phyloP scores from a whole-genome alignment of 2,329 filamentous ascomycete species.

The Ceratocystis variospora region DNA sequence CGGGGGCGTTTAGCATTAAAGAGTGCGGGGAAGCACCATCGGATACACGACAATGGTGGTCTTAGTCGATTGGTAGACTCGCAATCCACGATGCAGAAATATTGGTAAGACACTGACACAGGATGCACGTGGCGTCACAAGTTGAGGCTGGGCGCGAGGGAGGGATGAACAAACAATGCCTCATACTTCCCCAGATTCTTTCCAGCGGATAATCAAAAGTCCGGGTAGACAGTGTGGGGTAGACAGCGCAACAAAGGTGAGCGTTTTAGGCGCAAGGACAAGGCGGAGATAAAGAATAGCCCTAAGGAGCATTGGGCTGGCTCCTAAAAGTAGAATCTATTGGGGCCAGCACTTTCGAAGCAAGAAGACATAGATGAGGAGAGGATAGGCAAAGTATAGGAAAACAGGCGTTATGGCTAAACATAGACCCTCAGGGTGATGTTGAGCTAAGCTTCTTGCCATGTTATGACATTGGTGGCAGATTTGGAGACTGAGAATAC shows the following conservation, averaged over 20 bases:
- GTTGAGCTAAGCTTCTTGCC: background rate
- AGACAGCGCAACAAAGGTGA: background rate
- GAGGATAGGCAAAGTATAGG: background rate
- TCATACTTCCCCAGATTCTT: conserved; percentile 1
- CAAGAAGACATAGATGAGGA: background rate
- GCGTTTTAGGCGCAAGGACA: background rate
- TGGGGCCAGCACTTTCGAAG: too few relatives aligned
- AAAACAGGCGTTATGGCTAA: background rate
- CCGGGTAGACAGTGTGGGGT: background rate
- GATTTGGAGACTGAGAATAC: conserved; percentile 4
- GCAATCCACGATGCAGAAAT: background rate
- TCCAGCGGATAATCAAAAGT: background rate
- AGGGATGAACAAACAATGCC: conserved; percentile 1
- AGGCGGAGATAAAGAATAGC: background rate
- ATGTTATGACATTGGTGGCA: background rate
- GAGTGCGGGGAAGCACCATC: background rate
- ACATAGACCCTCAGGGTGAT: background rate
- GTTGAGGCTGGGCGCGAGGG: background rate
- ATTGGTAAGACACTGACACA: conserved; percentile 2
- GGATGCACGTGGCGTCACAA: background rate
- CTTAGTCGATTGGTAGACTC: background rate
- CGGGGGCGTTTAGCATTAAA: background rate
- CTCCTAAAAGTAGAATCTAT: too few relatives aligned
- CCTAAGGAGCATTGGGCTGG: too few relatives aligned
- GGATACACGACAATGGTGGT: background rate